Evolutionary conservation across 192 early-diverging fungal species (phyloP).

Genomic region (Bifiguratus adelaidae): DNA sequence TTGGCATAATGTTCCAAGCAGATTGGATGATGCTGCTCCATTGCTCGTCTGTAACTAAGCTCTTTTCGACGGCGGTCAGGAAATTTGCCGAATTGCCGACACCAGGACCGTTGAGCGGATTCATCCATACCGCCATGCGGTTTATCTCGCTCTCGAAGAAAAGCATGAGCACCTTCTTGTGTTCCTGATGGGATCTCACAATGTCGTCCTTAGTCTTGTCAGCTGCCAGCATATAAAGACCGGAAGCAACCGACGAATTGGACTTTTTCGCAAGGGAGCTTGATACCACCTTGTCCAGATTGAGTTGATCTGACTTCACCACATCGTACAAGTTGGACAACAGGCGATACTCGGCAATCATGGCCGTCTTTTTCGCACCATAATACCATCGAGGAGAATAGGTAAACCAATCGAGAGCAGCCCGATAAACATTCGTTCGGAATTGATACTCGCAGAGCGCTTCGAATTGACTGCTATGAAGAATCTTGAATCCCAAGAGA

Average conservation of each 20-base stretch:
- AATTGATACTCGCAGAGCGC: conserved; percentile 54
- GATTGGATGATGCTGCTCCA: conserved; percentile 68
- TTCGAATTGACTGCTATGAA: conserved; percentile 53
- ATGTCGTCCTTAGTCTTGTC: conserved; percentile 43
- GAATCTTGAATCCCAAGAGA: conserved; percentile 62
- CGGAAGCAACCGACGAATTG: conserved; percentile 12
- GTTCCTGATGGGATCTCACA: conserved; percentile 27
- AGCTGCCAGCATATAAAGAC: conserved; percentile 15
- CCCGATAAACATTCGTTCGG: conserved; percentile 48
- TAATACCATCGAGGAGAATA: conserved; percentile 69
- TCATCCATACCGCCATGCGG: conserved; percentile 75
- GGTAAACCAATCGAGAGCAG: conserved; percentile 81
- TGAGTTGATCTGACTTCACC: conserved; percentile 48
- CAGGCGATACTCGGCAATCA: conserved; percentile 50
- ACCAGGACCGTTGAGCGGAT: conserved; percentile 45
- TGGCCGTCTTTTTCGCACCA: conserved; percentile 55
- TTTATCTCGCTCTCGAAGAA: conserved; percentile 85
- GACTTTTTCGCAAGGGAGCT: conserved; percentile 20
- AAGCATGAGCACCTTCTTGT: conserved; percentile 61
- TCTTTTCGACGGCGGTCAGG: conserved; percentile 12
- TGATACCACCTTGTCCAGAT: conserved; percentile 37
- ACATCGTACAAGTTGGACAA: conserved; percentile 53
- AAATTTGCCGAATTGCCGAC: conserved; percentile 17
- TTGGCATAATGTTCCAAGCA: conserved; percentile 82
- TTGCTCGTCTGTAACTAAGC: conserved; percentile 32